Base-by-base conservation (phyloP, 164 flowering plant genomes). In the Tinospora cordifolia region DNA sequence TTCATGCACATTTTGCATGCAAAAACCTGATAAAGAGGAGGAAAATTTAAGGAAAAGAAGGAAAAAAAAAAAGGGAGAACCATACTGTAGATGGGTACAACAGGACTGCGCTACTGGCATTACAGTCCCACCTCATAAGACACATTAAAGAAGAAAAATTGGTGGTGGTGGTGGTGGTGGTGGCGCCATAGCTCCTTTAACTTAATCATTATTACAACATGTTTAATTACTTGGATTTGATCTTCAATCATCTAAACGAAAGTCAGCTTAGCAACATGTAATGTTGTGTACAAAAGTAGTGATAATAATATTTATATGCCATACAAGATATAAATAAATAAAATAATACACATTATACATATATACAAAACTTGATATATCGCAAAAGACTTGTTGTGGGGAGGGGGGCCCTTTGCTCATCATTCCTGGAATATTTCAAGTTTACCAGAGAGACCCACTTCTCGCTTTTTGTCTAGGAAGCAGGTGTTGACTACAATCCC, bases 391-490 rank as follows among this genome's bases (percentile, higher is more conserved):
- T 75, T 71, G 63, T 72, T 72, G 36, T 64, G 72, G 69, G 67
- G 77, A 75, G 66, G 83, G 36, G 36, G 83, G 72, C 75, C 84
- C 76, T 81, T 83, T 67, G 63, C 74, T 79, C 81, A 83, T 84
- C 84, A 83, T 84, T 81, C 78, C 63, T 67, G 83, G 93, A 83
- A 83, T 86, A 84, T 85, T 82, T 84, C 78, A 71, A 70, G 75
- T 66, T 77, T 26, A 76, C 70, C 66, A 69, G 34, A 21, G 58
- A 81, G 83, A 76, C 88, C 88, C 84, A 83, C 82, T 44, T 60
- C 62, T 77, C 51, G 46, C 83, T 81, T 89, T 86, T 79, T 84
- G 89, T 83, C 85, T 75, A 81, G 76, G 76, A 84, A 80, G 82
- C 83, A 78, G 84, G 80, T 85, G 84, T 84, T 86, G 89, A 83